phyloP scores from a whole-genome alignment of 345 rosid genomes.

The Geranium brycei region DNA sequence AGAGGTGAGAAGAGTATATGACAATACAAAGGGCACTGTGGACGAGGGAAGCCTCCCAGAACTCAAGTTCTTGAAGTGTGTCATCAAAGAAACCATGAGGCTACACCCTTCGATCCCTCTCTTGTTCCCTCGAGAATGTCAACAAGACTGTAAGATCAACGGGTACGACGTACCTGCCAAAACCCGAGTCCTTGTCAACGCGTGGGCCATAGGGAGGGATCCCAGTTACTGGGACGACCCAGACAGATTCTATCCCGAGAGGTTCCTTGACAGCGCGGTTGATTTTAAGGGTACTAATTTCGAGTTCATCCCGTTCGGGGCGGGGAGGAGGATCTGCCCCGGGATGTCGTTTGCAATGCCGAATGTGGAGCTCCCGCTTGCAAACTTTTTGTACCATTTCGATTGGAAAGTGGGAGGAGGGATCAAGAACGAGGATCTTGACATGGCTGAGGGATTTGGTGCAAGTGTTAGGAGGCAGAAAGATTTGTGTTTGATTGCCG shows the following conservation, averaged over 20 bases:
- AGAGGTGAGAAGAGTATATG: slow-evolving; percentile 17
- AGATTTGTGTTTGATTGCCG: slow-evolving; percentile 11
- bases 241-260: slow-evolving; percentile 19
- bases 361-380: slow-evolving; percentile 12
- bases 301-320: slow-evolving; percentile 20
- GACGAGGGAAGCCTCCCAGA: slow-evolving; percentile 14
- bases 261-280: slow-evolving; percentile 8
- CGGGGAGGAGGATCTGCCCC: slow-evolving; percentile 24
- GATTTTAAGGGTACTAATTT: slow-evolving; percentile 13
- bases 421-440: slow-evolving; percentile 15
- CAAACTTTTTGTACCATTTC: slow-evolving; percentile 23
- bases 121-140: slow-evolving; percentile 17
- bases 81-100: slow-evolving; percentile 19
- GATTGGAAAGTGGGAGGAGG: slow-evolving; percentile 33
- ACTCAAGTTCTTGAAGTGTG: slow-evolving; percentile 15
- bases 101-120: slow-evolving; percentile 15
- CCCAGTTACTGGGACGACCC: slow-evolving; percentile 22
- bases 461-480: slow-evolving; percentile 10
- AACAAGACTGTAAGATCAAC: slow-evolving; percentile 9
- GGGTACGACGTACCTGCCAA: slow-evolving; percentile 16
- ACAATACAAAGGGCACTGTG: slow-evolving; percentile 8
- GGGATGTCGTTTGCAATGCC: slow-evolving; percentile 13
- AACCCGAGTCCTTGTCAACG: slow-evolving; percentile 18
- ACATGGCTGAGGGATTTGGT: slow-evolving; percentile 31
- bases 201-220: slow-evolving; percentile 29